Base-by-base conservation (phyloP, 371 early-diverging fungal species). In the Mortierella sp. region DNA sequence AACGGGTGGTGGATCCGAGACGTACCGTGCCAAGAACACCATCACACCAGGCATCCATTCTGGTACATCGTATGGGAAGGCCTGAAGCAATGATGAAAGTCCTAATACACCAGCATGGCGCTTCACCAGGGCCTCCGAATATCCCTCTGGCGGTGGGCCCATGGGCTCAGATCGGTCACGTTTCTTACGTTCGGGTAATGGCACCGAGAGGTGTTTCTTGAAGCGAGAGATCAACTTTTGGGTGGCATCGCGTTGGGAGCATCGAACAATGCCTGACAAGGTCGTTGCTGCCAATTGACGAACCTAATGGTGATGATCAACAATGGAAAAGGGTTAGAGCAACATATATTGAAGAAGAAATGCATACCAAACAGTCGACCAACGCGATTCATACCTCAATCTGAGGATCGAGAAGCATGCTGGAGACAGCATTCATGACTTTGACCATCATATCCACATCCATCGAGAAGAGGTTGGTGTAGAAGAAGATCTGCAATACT, bases 1-100 rank as follows among this genome's bases (percentile, higher is more conserved):
- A 62, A 96, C 91, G 10, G 95, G 96, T 9, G 90, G 89, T 13
- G 94, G 94, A 65, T 95, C 96, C n/a, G 91, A 88, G 48, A 91
- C 86, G 81, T 91, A 95, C 9, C 78, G 78, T 6, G 95, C 88
- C 47, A 97, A 73, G 58, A 78, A 71, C 41, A 93, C 90, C 59
- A 97, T 80, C 19, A 91, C 88, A 26, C 80, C 83, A 1, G 97
- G 96, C 91, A 96, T 89, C 95, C 95, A 96, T 47, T 86, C 83
- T 5, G 96, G 96, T 2, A 96, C 90, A 19, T 93, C 93, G 63
- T 97, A 96, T 8, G 97, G 97, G 71, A 94, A 96, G 1, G 96
- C 95, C 58, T 88, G 86, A 5, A 96, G 83, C 21, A 97, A 79
- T 6, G 93, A 88, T 16, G 93, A 87, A n/a, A 97, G 76, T 0